These are phyloP conservation scores for Seiridium unicorne DNA, from an alignment of 2,329 filamentous ascomycete species.

Conservation along the genomic window DNA sequence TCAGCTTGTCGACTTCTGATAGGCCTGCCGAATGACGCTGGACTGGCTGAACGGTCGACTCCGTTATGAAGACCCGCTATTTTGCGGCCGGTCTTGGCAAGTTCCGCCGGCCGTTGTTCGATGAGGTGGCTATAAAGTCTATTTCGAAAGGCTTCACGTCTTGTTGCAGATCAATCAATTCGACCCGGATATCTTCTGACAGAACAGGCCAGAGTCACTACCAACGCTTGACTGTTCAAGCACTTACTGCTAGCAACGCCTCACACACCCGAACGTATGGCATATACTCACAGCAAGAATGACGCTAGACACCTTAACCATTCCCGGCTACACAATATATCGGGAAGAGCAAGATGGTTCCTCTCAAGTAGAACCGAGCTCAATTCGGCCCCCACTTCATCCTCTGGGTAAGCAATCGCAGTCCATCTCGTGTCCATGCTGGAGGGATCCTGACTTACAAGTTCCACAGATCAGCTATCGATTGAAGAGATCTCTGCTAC, in stretches of 20 bases:
- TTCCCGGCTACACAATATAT: constrained; percentile 44
- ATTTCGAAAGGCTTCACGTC: background rate
- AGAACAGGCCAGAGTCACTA: background rate
- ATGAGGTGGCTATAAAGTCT: constrained; percentile 2
- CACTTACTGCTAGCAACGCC: background rate
- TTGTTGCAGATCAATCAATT: background rate
- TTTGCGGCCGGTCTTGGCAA: background rate
- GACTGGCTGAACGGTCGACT: too few species aligned
- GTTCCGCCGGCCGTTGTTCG: background rate
- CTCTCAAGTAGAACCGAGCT: constrained; percentile 25
- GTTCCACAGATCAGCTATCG: constrained; percentile 48
- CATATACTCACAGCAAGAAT: constrained; percentile 25
- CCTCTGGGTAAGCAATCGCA: constrained; percentile 30
- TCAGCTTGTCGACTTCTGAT: too few species aligned
- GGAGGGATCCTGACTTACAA: constrained; percentile 5
- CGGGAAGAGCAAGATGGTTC: constrained; percentile 38
- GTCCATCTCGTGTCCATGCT: too few species aligned
- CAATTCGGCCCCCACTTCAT: constrained; percentile 30
- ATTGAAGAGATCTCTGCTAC: constrained; percentile 52
- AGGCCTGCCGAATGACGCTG: too few species aligned
- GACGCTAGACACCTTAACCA: constrained; percentile 40
- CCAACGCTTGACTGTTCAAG: background rate
- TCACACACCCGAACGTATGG: constrained; percentile 8
- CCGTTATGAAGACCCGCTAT: background rate
- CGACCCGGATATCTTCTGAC: background rate